Evolutionary conservation across 495 filamentous ascomycete species (phyloP).

Genomic region (Neurospora terricola): DNA sequence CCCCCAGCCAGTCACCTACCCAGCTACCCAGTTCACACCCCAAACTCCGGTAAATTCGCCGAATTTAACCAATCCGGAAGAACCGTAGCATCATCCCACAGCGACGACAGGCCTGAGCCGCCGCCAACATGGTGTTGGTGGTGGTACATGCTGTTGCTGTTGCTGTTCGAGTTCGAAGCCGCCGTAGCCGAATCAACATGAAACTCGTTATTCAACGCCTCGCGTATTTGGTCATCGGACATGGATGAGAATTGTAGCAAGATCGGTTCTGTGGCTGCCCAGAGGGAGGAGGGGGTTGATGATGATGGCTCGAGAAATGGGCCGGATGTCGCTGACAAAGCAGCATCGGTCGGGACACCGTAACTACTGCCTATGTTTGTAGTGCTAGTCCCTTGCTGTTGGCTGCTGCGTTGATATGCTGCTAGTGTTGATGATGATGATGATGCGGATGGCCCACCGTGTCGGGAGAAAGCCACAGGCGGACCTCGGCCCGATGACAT

Average conservation of each 20-base stretch:
- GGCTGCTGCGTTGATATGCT: slow-evolving; percentile 3
- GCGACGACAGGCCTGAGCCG: neutral
- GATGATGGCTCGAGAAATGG: neutral
- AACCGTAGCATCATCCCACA: slow-evolving; percentile 42
- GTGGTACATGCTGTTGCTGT: slow-evolving; percentile 38
- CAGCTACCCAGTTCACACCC: slow-evolving; percentile 6
- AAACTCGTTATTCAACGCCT: slow-evolving; percentile 50
- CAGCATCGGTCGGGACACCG: neutral
- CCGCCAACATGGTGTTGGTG: neutral
- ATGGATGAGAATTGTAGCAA: slow-evolving; percentile 49
- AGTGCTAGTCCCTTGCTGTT: slow-evolving; percentile 10
- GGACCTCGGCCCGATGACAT: neutral
- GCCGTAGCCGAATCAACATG: slow-evolving; percentile 25
- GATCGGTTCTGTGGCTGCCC: slow-evolving; percentile 37
- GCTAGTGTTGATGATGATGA: slow-evolving; percentile 1
- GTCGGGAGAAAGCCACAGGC: neutral
- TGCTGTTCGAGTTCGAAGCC: neutral
- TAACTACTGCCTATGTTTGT: neutral
- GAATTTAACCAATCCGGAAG: slow-evolving; percentile 51
- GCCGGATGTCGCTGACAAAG: neutral
- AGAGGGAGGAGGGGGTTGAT: slow-evolving; percentile 17
- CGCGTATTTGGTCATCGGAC: slow-evolving; percentile 55
- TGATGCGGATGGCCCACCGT: slow-evolving; percentile 1
- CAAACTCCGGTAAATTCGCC: slow-evolving; percentile 36
- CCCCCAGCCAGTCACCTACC: neutral